Percentiles rank a stretch among this genome's conserved stretches.
Conservation (phyloP, 306 rosid genomes). For the Prunus dulcis region DNA sequence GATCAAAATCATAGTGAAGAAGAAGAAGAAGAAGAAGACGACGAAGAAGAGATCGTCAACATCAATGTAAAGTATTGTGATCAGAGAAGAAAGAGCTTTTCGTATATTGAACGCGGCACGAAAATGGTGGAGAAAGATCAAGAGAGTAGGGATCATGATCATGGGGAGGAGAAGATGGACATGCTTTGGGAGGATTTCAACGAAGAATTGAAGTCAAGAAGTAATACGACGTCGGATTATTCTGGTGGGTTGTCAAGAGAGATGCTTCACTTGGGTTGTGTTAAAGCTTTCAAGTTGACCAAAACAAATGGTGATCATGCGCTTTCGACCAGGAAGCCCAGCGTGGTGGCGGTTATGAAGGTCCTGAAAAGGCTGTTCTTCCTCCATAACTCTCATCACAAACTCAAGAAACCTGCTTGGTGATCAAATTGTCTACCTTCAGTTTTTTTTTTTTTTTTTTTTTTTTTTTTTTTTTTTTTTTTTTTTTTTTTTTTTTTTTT, state of each 20-base stretch:
- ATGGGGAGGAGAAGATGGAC: constrained; percentile 3
- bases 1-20: not conserved
- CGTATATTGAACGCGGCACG: not conserved
- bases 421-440: not conserved
- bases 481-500: not conserved
- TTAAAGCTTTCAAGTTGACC: not conserved
- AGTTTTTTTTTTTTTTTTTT: not conserved
- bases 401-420: constrained; percentile 1
- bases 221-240: not conserved
- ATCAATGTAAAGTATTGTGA: not conserved
- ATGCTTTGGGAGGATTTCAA: constrained; percentile 13
- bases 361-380: constrained; percentile 8
- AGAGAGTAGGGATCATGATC: not conserved
- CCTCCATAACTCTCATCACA: constrained; percentile 2
- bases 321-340: not conserved
- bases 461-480: not conserved
- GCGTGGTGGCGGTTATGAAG: not conserved
- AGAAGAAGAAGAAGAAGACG: not conserved
- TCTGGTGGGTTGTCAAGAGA: not conserved
- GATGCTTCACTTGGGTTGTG: constrained; percentile 10
- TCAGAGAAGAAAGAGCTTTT: not conserved
- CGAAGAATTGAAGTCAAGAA: not conserved
- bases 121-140: not conserved
- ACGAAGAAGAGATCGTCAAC: not conserved
- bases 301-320: not conserved